Conservation (phyloP, 2,329 filamentous ascomycete species). For the Fusarium citri region DNA sequence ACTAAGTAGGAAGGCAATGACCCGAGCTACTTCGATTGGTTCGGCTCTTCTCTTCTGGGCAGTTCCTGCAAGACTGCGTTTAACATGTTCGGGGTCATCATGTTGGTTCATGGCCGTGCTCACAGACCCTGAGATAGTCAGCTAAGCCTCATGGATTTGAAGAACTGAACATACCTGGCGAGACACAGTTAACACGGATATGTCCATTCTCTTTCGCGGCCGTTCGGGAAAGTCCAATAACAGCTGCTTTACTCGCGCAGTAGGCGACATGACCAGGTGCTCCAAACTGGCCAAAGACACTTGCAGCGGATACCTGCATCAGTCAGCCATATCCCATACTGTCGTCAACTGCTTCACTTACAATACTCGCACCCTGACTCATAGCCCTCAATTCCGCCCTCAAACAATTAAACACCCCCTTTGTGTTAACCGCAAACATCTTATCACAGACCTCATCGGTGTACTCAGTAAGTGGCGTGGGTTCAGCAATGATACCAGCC, state of each 20-base stretch:
- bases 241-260: conserved; percentile 47
- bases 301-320: conserved; percentile 45
- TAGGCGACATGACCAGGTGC: conserved; percentile 47
- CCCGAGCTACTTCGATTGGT: conserved; percentile 21
- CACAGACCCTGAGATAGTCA: conserved; percentile 19
- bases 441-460: conserved; percentile 57
- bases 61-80: conserved; percentile 12
- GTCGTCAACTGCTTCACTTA: conserved; percentile 29
- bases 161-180: background rate
- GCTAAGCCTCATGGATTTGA: accelerated
- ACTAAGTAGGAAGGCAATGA: conserved; percentile 43
- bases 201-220: conserved; percentile 46
- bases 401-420: conserved; percentile 63
- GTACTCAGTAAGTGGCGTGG: conserved; percentile 48
- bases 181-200: conserved; percentile 32
- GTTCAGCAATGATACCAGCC: conserved; percentile 39
- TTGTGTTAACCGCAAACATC: conserved; percentile 58
- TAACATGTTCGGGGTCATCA: conserved; percentile 24
- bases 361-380: conserved; percentile 45
- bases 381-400: conserved; percentile 57
- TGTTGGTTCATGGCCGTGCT: conserved; percentile 32
- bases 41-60: conserved; percentile 31
- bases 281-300: conserved; percentile 49
- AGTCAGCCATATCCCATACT: conserved; percentile 51
- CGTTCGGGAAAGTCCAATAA: conserved; percentile 47